These are phyloP conservation scores for Capillidium heterosporum DNA, from an alignment of 371 early-diverging fungal genomes.

Conservation along the genomic window DNA sequence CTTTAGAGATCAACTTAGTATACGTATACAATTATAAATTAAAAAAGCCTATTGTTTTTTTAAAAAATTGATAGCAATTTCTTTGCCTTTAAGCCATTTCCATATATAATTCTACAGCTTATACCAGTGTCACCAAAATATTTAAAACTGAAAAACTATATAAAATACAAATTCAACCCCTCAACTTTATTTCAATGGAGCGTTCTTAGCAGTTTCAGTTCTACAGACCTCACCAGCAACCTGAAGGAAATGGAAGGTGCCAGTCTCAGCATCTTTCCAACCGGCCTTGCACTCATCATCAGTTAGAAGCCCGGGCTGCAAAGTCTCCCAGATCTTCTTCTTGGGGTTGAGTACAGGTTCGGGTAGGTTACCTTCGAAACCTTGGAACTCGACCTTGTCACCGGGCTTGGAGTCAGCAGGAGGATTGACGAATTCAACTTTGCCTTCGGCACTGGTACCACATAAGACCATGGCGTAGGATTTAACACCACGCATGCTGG, in stretches of 20 bases:
- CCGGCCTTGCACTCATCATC: constrained; percentile 57
- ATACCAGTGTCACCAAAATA: too few relatives aligned
- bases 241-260: constrained; percentile 32
- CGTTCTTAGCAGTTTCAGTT: constrained; percentile 39
- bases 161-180: too few relatives aligned
- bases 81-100: too few relatives aligned
- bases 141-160: too few relatives aligned
- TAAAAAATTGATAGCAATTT: too few relatives aligned
- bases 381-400: constrained; percentile 77
- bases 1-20: too few relatives aligned
- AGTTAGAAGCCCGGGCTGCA: constrained; percentile 84
- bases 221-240: constrained; percentile 33
- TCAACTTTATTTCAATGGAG: constrained; percentile 52
- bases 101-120: too few relatives aligned
- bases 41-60: too few relatives aligned
- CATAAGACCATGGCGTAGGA: constrained; percentile 91
- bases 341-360: constrained; percentile 87
- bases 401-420: constrained; percentile 75
- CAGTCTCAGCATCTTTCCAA: constrained; percentile 40
- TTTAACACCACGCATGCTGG: constrained; percentile 84
- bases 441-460: constrained; percentile 68
- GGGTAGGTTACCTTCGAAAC: constrained; percentile 56
- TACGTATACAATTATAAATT: too few relatives aligned
- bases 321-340: constrained; percentile 92
- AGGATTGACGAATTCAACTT: constrained; percentile 80